Evolutionary conservation across 2,329 filamentous ascomycete species (phyloP).

Genomic region (Hypoxylon sp.): DNA sequence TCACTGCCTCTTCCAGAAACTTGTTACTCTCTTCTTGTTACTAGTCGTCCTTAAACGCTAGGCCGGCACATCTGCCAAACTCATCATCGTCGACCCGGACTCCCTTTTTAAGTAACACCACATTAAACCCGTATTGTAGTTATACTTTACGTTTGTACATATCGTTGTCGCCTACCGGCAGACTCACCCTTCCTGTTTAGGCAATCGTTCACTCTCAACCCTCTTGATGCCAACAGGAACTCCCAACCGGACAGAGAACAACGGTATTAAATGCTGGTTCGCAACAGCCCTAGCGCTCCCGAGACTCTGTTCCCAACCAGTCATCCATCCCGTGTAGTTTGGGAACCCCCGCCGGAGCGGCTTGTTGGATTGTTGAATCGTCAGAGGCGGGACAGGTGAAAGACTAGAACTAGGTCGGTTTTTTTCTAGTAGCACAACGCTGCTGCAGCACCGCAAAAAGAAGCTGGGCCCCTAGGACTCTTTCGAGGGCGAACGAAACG

Average conservation of each 20-base stretch:
- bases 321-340: slow-evolving; percentile 40
- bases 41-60: slow-evolving; percentile 43
- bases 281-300: slow-evolving; percentile 36
- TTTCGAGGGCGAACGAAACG: slow-evolving; percentile 45
- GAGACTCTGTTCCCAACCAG: slow-evolving; percentile 45
- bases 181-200: slow-evolving; percentile 50
- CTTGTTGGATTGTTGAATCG: slow-evolving; percentile 36
- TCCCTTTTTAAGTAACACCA: slow-evolving; percentile 45
- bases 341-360: slow-evolving; percentile 37
- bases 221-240: slow-evolving; percentile 43
- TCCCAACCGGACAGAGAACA: slow-evolving; percentile 42
- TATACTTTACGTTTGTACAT: slow-evolving; percentile 43
- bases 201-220: slow-evolving; percentile 44
- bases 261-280: slow-evolving; percentile 47
- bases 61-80: slow-evolving; percentile 43
- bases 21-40: slow-evolving; percentile 47
- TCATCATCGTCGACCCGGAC: slow-evolving; percentile 41
- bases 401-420: slow-evolving; percentile 42
- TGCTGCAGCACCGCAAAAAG: slow-evolving; percentile 47
- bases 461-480: slow-evolving; percentile 44
- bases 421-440: slow-evolving; percentile 51
- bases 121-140: slow-evolving; percentile 45
- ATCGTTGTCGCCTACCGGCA: slow-evolving; percentile 45
- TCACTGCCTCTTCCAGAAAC: slow-evolving; percentile 49
- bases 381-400: slow-evolving; percentile 41